Evolutionary conservation across 2,329 filamentous ascomycete genomes (phyloP), one percentile per base, ranked within the genome.

Genomic region (Phaeosphaeriaceae sp.): DNA sequence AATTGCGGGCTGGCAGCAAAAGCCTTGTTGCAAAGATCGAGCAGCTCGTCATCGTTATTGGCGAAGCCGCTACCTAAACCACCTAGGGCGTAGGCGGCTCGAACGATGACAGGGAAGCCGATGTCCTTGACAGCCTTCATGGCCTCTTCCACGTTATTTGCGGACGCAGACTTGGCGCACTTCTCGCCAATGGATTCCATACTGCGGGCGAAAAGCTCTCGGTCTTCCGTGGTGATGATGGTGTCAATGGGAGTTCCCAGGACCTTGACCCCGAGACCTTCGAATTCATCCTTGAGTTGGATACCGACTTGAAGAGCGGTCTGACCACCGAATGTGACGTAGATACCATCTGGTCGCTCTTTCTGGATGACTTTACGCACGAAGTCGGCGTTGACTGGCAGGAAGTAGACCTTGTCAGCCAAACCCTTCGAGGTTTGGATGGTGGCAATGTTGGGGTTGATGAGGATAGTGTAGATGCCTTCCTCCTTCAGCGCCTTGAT

Each of bases 161-260:
- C 95, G 40, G 95, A 97, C 19, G 93, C 94, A 24, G 95, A 98
- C 82, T 97, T 96, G 76, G 95, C 95, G 74, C 94, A 98, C 79
- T 97, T 97, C 81, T 97, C 95, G 61, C 92, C 91, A 73, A 99
- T 98, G 0, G 93, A 95, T 74, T 98, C 94, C 94, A 99, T 98
- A 83, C 92, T 96, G 65, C 94, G 90, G 53, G 95, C 95, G 72
- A 99, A 99, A 44, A 98, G 86, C 81, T 99, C 95, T 78, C 95
- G 91, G 74, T 99, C 95, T 80, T 99, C 95, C 1, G 95, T 99
- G 21, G 94, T 98, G 80, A 98, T 97, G 80, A 99, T 97, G 48
- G 95, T 98, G 45, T 97, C 91, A 62, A 99, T 98, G 13, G 94
- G 93, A 6, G 95, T 99, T 78, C 95, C 95, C 17, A 99, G 86